phyloP scores from a whole-genome alignment of 495 filamentous ascomycete genomes.

The Hyaloscypha variabilis region DNA sequence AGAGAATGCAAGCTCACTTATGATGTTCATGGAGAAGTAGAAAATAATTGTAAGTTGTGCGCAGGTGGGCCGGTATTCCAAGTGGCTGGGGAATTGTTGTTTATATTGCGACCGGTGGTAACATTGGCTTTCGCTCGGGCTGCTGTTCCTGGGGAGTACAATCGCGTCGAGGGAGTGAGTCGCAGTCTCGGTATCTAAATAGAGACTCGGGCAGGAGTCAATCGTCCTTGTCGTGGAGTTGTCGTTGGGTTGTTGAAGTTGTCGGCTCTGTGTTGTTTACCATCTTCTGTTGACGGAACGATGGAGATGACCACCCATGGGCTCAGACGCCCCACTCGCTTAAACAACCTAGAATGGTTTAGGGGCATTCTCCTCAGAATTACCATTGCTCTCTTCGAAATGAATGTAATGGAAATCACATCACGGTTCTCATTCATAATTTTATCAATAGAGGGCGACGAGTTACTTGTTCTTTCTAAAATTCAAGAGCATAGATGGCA shows the following conservation, averaged over 20 bases:
- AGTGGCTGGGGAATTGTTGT: constrained; percentile 27
- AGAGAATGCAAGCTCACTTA: constrained; percentile 22
- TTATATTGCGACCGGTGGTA: constrained; percentile 25
- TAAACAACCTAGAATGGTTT: not conserved
- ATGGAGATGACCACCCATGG: not conserved
- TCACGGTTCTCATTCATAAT: not conserved
- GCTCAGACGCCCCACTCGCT: not conserved
- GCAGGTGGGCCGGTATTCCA: constrained; percentile 4
- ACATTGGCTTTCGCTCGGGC: not conserved
- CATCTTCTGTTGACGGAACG: not conserved
- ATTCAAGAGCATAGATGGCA: too few relatives aligned
- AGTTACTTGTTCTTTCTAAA: too few relatives aligned
- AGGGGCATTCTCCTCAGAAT: not conserved
- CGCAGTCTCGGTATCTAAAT: not conserved
- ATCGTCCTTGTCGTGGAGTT: not conserved
- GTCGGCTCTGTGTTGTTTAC: not conserved
- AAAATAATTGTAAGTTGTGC: constrained; percentile 1
- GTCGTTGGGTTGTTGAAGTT: not conserved
- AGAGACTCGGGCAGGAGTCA: not conserved
- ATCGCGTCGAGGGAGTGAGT: not conserved
- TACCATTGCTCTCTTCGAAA: not conserved
- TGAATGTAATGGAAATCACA: not conserved
- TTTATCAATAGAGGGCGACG: too few relatives aligned
- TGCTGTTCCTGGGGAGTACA: not conserved
- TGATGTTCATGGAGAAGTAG: constrained; percentile 15